phyloP scores from a whole-genome alignment of 2,329 filamentous ascomycete species.

The Aspergillus bombycis region DNA sequence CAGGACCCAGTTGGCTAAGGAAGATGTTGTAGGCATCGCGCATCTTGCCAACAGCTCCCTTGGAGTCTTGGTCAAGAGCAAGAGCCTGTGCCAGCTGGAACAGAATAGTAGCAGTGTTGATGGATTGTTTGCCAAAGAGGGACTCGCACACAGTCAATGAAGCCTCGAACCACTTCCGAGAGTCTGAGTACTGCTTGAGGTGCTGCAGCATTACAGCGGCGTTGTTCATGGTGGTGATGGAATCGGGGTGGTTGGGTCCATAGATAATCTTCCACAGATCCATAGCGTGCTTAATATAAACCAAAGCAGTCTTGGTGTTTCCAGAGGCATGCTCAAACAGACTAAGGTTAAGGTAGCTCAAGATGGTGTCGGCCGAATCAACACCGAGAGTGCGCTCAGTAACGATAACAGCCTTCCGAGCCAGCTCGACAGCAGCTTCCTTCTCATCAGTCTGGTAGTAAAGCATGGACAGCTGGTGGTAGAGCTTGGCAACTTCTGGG shows the following conservation, averaged over 20 bases:
- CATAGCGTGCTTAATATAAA: conserved; percentile 88
- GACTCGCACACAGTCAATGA: conserved; percentile 86
- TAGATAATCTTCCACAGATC: conserved; percentile 98
- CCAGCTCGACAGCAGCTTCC: conserved; percentile 89
- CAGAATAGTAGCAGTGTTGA: conserved; percentile 90
- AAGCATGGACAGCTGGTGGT: conserved; percentile 91
- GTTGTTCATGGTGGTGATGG: conserved; percentile 98
- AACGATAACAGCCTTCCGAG: conserved; percentile 94
- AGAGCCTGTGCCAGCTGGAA: conserved; percentile 97
- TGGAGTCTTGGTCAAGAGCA: conserved; percentile 92
- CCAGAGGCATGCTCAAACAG: conserved; percentile 91
- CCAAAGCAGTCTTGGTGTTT: conserved; percentile 84
- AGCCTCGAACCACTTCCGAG: conserved; percentile 93
- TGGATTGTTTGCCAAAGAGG: conserved; percentile 83
- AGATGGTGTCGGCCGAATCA: conserved; percentile 88
- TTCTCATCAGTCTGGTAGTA: conserved; percentile 99
- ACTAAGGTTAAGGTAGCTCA: conserved; percentile 94
- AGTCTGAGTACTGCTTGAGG: conserved; percentile 92
- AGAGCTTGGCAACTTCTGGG: conserved; percentile 91
- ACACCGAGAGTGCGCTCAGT: conserved; percentile 92
- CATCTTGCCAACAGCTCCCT: conserved; percentile 89
- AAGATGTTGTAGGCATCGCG: conserved; percentile 97
- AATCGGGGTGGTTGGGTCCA: conserved; percentile 89
- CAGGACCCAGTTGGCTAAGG: conserved; percentile 78
- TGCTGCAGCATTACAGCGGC: conserved; percentile 97